Conservation (phyloP, 2,329 filamentous ascomycete species). For the Colletotrichum sp. region DNA sequence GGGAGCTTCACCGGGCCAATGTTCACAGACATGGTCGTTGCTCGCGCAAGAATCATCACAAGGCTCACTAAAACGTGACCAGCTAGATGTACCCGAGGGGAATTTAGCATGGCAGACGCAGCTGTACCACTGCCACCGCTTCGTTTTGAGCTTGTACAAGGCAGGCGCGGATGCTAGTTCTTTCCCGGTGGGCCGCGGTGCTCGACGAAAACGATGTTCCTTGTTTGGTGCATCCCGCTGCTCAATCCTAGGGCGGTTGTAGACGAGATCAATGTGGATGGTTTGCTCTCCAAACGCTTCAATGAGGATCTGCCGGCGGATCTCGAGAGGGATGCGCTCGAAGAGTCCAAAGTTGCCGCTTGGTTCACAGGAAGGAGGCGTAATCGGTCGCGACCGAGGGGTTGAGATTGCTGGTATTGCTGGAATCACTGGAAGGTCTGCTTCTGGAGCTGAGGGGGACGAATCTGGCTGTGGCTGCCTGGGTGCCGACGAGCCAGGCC, state of each 20-base stretch:
- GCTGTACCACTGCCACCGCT: constrained; percentile 7
- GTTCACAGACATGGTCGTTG: not conserved
- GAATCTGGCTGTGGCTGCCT: not conserved
- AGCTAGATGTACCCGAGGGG: not conserved
- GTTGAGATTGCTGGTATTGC: not conserved
- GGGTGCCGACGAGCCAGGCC: not conserved
- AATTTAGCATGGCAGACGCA: not conserved
- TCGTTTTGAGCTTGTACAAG: not conserved
- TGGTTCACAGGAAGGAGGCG: not conserved
- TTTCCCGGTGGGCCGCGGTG: not conserved
- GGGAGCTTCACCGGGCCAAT: not conserved
- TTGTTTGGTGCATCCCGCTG: constrained; percentile 2
- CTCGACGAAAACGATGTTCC: not conserved
- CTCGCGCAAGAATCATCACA: not conserved
- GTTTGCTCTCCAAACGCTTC: constrained; percentile 26
- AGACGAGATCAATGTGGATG: constrained; percentile 29
- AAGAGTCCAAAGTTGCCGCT: not conserved
- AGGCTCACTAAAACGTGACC: not conserved
- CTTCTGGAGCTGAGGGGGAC: not conserved
- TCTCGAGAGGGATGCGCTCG: constrained; percentile 33
- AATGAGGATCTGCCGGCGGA: constrained; percentile 34
- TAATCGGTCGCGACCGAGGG: not conserved
- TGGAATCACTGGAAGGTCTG: not conserved
- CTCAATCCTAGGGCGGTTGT: not conserved
- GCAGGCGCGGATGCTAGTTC: not conserved